phyloP scores from a whole-genome alignment of 352 stramenopile genomes.

The Globisporangium uncinulatum region DNA sequence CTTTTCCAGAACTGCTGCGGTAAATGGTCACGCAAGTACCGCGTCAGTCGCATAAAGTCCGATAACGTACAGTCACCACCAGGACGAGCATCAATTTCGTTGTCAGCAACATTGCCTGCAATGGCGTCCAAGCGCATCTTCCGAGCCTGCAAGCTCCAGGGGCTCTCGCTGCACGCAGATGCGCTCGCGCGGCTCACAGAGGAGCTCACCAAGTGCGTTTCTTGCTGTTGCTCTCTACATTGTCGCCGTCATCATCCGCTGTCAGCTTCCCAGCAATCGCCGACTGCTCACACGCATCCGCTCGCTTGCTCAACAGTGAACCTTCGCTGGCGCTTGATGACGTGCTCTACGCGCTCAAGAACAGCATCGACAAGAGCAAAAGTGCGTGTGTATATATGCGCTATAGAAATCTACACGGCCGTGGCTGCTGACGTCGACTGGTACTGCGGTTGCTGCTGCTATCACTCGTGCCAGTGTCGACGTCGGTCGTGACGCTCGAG shows the following conservation, averaged over 20 bases:
- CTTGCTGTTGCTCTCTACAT: neutral
- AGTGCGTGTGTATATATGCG: constrained; percentile 28
- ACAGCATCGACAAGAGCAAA: constrained; percentile 86
- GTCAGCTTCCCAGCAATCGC: neutral
- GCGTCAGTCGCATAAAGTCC: too few species aligned
- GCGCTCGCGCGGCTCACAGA: constrained; percentile 54
- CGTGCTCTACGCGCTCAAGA: constrained; percentile 85
- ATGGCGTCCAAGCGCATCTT: constrained; percentile 80
- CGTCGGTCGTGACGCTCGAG: constrained; percentile 76
- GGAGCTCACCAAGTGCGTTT: constrained; percentile 53
- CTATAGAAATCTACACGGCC: neutral
- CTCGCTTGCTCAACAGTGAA: constrained; percentile 30
- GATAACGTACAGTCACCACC: too few species aligned
- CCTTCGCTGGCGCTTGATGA: constrained; percentile 71
- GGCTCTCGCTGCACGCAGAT: constrained; percentile 71
- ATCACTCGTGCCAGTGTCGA: constrained; percentile 42
- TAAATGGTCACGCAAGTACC: too few species aligned
- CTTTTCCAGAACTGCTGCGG: too few species aligned
- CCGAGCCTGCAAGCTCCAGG: constrained; percentile 80
- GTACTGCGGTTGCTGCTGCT: too few species aligned
- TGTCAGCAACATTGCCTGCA: neutral
- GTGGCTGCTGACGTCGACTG: neutral
- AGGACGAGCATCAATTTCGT: neutral
- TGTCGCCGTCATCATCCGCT: neutral
- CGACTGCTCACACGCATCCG: neutral